These are phyloP conservation scores for Erigeron philadelphicus DNA, from an alignment of 140 eudicot genomes.

Conservation along the genomic window DNA sequence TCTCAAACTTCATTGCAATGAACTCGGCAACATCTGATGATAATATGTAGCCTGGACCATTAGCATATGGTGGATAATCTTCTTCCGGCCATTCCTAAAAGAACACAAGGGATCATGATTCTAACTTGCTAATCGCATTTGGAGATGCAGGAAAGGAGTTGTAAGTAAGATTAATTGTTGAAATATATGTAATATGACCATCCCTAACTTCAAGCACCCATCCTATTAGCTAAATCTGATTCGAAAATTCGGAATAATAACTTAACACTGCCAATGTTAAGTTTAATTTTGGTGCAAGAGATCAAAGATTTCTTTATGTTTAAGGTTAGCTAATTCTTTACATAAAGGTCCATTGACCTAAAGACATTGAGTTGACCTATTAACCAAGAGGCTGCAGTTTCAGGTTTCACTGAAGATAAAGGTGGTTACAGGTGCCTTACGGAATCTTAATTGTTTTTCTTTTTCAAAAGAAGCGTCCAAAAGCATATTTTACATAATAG, in stretches of 20 bases:
- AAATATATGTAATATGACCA: too few relatives aligned
- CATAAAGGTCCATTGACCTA: too few relatives aligned
- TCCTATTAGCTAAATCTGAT: too few relatives aligned
- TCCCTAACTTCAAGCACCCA: too few relatives aligned
- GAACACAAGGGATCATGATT: neutral
- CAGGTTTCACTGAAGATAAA: neutral
- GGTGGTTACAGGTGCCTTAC: neutral
- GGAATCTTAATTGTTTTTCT: neutral
- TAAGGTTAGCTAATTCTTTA: too few relatives aligned
- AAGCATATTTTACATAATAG: constrained; percentile 3
- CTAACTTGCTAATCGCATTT: neutral
- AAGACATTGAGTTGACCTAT: too few relatives aligned
- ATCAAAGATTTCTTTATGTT: too few relatives aligned
- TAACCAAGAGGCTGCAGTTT: too few relatives aligned
- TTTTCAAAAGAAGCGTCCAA: neutral
- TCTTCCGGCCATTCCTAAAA: constrained; percentile 97
- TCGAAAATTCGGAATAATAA: too few relatives aligned
- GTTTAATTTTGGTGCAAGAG: too few relatives aligned
- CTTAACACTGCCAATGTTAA: too few relatives aligned
- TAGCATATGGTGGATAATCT: constrained; percentile 88
- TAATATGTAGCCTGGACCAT: constrained; percentile 90
- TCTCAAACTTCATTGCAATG: constrained; percentile 65
- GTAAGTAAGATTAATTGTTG: neutral
- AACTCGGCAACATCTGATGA: constrained; percentile 81
- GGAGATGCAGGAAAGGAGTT: neutral